Evolutionary conservation across 1,284 basidiomycete species (phyloP).

Genomic region (Microbotryomycetes sp.): DNA sequence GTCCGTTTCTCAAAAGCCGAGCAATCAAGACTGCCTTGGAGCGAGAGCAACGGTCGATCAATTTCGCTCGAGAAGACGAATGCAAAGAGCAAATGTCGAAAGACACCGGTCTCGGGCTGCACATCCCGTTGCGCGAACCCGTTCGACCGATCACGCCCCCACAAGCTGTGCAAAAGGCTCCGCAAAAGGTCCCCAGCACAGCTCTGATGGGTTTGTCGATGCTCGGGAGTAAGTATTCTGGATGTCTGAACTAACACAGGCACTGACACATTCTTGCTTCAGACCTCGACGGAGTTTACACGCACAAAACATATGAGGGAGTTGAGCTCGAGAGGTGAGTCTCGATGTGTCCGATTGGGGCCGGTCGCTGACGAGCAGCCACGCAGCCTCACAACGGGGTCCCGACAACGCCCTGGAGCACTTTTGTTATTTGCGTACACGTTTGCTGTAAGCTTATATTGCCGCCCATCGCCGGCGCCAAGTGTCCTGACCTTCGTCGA

Average conservation of each 20-base stretch:
- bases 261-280: neutral
- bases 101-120: neutral
- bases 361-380: neutral
- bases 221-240: slow-evolving; percentile 48
- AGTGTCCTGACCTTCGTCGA: neutral
- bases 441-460: slow-evolving; percentile 51
- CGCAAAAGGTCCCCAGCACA: slow-evolving; percentile 40
- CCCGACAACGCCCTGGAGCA: slow-evolving; percentile 60
- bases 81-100: slow-evolving; percentile 1
- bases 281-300: slow-evolving; percentile 58
- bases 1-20: slow-evolving; percentile 53
- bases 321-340: slow-evolving; percentile 49
- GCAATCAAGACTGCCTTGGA: slow-evolving; percentile 57
- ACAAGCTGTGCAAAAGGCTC: slow-evolving; percentile 41
- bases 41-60: slow-evolving; percentile 53
- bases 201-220: slow-evolving; percentile 67
- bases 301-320: slow-evolving; percentile 52
- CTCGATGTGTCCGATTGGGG: neutral
- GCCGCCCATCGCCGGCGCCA: neutral
- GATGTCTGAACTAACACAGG: neutral
- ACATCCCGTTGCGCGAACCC: neutral
- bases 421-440: slow-evolving; percentile 70
- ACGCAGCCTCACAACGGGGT: slow-evolving; percentile 58
- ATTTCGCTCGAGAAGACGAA: slow-evolving; percentile 67
- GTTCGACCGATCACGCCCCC: neutral